Percentiles rank a stretch among this genome's conserved stretches.
Conservation (phyloP, 2,329 filamentous ascomycete species). For the Fusarium ramigenum region DNA sequence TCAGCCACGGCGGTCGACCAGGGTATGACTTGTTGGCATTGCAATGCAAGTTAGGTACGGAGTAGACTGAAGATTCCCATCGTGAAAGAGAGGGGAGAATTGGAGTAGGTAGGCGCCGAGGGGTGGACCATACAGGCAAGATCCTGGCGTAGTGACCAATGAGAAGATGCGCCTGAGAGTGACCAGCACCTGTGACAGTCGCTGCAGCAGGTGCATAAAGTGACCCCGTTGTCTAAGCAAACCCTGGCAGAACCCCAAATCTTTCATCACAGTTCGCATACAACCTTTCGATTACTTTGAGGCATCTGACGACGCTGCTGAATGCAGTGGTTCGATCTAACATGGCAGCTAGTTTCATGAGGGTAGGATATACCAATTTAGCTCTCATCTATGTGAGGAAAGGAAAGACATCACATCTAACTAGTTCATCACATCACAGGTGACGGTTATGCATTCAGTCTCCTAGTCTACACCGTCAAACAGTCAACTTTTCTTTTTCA, state of each 20-base stretch:
- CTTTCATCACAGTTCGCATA: conserved; percentile 27
- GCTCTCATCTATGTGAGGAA: neutral
- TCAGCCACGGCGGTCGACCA: conserved; percentile 21
- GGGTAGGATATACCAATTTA: conserved; percentile 1
- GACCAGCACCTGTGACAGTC: conserved; percentile 38
- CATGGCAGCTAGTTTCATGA: conserved; percentile 22
- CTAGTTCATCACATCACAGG: conserved; percentile 34
- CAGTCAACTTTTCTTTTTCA: conserved; percentile 7
- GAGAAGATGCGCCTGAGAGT: conserved; percentile 1
- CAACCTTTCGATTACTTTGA: conserved; percentile 41
- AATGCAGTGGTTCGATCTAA: conserved; percentile 37
- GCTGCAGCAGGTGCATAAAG: conserved; percentile 36
- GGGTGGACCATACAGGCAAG: conserved; percentile 8
- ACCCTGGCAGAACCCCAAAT: conserved; percentile 18
- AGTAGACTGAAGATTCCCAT: neutral
- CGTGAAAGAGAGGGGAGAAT: neutral
- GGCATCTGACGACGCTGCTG: conserved; percentile 41
- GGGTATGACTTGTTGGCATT: conserved; percentile 9
- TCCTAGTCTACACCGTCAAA: neutral
- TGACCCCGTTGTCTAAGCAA: conserved; percentile 19
- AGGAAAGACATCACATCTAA: conserved; percentile 25
- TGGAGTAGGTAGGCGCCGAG: conserved; percentile 31
- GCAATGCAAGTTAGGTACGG: neutral
- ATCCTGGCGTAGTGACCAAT: conserved; percentile 20
- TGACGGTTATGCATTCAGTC: conserved; percentile 5